Percentiles rank a stretch among this genome's conserved stretches.
These are phyloP conservation scores for Erodium moschatum DNA, from an alignment of 441 rosid genomes.

Conservation along the genomic window DNA sequence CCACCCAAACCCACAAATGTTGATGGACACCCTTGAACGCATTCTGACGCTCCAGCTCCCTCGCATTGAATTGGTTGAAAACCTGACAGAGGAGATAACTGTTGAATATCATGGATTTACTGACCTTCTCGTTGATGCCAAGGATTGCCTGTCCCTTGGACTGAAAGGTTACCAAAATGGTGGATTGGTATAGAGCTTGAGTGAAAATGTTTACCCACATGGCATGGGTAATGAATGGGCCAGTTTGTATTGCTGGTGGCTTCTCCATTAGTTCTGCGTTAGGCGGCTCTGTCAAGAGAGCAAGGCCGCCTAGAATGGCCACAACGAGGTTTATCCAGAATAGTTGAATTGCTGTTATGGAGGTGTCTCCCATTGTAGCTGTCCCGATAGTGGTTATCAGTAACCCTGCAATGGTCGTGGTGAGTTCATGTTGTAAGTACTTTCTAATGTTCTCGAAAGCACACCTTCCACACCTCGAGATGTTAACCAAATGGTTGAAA, in stretches of 20 bases:
- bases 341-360: not conserved
- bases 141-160: not conserved
- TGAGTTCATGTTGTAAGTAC: not conserved
- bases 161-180: no score
- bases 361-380: not conserved
- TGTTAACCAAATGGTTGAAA: not conserved
- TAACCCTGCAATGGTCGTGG: not conserved
- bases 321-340: slow-evolving; percentile 3
- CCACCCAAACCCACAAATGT: no score
- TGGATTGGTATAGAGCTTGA: no score
- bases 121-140: not conserved
- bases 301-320: not conserved
- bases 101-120: not conserved
- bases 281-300: slow-evolving; percentile 4
- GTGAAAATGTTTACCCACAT: no score
- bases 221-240: no score
- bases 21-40: not conserved
- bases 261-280: not conserved
- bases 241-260: no score
- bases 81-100: slow-evolving; percentile 6
- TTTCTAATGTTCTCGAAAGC: not conserved
- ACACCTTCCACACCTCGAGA: not conserved
- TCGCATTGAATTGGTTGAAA: slow-evolving; percentile 9
- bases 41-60: not conserved
- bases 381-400: not conserved